Evolutionary conservation across 2,329 filamentous ascomycete species (phyloP).

Genomic region (Colletotrichum sublineola): DNA sequence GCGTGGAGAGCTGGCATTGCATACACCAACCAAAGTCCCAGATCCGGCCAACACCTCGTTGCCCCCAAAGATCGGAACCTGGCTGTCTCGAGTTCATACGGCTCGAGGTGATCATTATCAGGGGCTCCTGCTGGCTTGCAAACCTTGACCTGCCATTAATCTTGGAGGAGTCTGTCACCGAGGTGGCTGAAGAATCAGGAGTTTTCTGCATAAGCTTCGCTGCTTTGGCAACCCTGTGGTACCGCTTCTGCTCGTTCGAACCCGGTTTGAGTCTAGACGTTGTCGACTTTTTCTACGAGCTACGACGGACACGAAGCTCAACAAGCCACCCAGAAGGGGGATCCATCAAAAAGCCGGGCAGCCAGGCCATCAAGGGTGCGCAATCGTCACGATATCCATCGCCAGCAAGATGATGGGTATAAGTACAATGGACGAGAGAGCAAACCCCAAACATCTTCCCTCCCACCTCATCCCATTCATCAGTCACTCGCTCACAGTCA

Average conservation of each 20-base stretch:
- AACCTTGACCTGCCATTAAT: slow-evolving; percentile 25
- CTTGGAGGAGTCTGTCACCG: background rate
- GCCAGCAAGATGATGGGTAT: slow-evolving; percentile 15
- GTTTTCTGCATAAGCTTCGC: slow-evolving; percentile 30
- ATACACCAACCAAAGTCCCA: background rate
- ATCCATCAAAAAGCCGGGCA: background rate
- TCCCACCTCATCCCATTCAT: slow-evolving; percentile 25
- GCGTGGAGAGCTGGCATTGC: background rate
- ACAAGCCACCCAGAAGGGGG: slow-evolving; percentile 7
- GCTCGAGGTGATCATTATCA: background rate
- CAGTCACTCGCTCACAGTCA: slow-evolving; percentile 39
- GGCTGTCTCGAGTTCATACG: slow-evolving; percentile 7
- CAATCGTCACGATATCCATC: too few species aligned
- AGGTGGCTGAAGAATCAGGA: slow-evolving; percentile 22
- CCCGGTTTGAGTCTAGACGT: background rate
- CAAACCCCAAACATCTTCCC: slow-evolving; percentile 6
- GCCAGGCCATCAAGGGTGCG: slow-evolving; percentile 2
- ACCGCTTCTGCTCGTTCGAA: background rate
- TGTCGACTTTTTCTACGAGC: background rate
- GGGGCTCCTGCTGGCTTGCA: slow-evolving; percentile 8
- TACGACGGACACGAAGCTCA: background rate
- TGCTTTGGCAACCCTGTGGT: slow-evolving; percentile 1
- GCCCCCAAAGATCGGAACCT: background rate
- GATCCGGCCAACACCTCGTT: background rate
- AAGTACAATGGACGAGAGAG: slow-evolving; percentile 19